Conservation (phyloP, 441 rosid species). For the Erodium moschatum region DNA sequence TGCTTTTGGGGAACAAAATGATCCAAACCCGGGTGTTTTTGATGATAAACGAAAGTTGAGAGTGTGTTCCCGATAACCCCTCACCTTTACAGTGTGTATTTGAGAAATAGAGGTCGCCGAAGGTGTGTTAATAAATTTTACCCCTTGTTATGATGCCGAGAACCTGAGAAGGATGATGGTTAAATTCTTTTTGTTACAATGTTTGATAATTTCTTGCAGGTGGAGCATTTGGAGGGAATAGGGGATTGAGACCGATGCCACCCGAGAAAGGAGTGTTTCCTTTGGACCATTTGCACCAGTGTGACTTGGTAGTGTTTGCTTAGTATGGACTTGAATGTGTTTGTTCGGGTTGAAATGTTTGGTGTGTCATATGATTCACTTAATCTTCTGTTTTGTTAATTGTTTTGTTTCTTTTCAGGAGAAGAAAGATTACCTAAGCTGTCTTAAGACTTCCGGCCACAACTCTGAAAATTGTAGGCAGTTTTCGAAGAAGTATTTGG, state of each 20-base stretch:
- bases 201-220: conserved; percentile 32
- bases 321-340: background rate
- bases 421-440: conserved; percentile 69
- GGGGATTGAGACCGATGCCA: conserved; percentile 80
- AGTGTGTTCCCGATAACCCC: no score
- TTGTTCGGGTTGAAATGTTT: background rate
- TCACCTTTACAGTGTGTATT: no score
- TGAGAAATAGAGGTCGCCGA: no score
- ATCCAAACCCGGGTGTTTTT: no score
- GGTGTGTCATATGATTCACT: background rate
- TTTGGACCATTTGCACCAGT: conserved; percentile 74
- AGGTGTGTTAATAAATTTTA: no score
- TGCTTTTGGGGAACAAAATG: no score
- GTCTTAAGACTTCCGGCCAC: conserved; percentile 65
- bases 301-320: conserved; percentile 50
- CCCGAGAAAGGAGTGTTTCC: conserved; percentile 93
- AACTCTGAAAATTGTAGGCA: conserved; percentile 59
- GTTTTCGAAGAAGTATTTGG: conserved; percentile 61
- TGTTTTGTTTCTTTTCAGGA: conserved; percentile 34
- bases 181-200: no score
- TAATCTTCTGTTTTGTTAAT: background rate
- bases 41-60: no score
- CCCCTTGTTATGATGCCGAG: background rate
- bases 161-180: background rate
- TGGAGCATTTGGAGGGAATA: conserved; percentile 90